These are phyloP conservation scores for Nothophoma quercina DNA, from an alignment of 2,329 filamentous ascomycete species.

Conservation along the genomic window DNA sequence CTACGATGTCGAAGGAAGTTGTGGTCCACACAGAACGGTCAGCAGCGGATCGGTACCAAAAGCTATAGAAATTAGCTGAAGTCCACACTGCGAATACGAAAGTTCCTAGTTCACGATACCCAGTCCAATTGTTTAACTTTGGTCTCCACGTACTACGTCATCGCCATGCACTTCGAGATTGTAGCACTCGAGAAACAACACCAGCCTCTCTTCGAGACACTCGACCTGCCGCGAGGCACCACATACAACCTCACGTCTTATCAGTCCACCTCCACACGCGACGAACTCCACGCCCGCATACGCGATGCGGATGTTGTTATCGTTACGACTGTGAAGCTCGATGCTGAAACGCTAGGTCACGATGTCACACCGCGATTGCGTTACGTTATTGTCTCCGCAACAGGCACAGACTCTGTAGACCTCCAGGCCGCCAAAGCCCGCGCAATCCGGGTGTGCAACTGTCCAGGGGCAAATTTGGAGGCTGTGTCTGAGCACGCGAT, in stretches of 20 bases:
- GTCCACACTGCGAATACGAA: constrained; percentile 1
- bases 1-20: constrained; percentile 1
- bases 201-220: constrained; percentile 49
- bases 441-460: constrained; percentile 57
- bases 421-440: constrained; percentile 53
- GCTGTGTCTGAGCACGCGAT: constrained; percentile 61
- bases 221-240: constrained; percentile 47
- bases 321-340: constrained; percentile 51
- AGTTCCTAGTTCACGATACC: not conserved
- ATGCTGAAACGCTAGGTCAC: constrained; percentile 49
- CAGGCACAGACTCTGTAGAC: constrained; percentile 58
- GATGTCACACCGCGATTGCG: constrained; percentile 53
- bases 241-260: constrained; percentile 54
- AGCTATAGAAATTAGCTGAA: constrained; percentile 1
- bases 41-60: constrained; percentile 1
- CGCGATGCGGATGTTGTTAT: constrained; percentile 58
- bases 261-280: constrained; percentile 36
- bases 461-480: constrained; percentile 57
- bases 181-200: constrained; percentile 56
- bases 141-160: constrained; percentile 12
- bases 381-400: constrained; percentile 56
- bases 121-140: not conserved
- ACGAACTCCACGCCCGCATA: constrained; percentile 51
- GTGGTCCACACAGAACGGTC: not conserved
- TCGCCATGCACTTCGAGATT: constrained; percentile 53